Percentiles rank a stretch among this genome's conserved stretches.
Conservation (phyloP, 768 basidiomycete genomes). For the Pleurotus citrinopileatus region DNA sequence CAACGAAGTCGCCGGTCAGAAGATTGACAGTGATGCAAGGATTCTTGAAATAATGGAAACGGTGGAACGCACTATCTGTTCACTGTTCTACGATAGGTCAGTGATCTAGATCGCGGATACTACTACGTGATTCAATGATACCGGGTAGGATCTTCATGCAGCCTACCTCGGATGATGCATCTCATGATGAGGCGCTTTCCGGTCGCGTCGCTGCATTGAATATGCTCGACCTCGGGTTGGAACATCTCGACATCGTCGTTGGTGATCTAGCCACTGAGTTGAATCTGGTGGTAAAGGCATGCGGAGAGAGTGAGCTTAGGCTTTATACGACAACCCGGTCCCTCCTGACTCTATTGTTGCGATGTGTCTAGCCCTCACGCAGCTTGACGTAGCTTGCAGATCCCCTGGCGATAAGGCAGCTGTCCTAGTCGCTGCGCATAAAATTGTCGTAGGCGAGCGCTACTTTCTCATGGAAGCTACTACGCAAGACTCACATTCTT, state of each 20-base stretch:
- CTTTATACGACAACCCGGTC: background rate
- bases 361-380: conserved; percentile 26
- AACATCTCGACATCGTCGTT: conserved; percentile 87
- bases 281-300: conserved; percentile 61
- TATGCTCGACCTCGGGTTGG: conserved; percentile 82
- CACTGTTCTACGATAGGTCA: conserved; percentile 82
- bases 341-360: background rate
- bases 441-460: conserved; percentile 75
- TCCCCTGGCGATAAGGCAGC: conserved; percentile 79
- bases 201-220: conserved; percentile 90
- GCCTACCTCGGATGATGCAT: conserved; percentile 61
- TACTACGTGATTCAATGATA: no score
- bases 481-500: no score
- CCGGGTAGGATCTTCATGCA: conserved; percentile 84
- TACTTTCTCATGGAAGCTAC: no score
- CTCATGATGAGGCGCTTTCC: conserved; percentile 88
- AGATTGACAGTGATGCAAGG: conserved; percentile 38
- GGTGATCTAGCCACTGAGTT: conserved; percentile 50
- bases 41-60: conserved; percentile 64
- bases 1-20: conserved; percentile 30
- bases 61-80: conserved; percentile 71
- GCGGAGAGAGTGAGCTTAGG: conserved; percentile 68
- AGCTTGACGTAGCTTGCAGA: conserved; percentile 32
- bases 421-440: conserved; percentile 81
- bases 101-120: conserved; percentile 17